These are phyloP conservation scores for Coemansia sp. DNA, from an alignment of 192 early-diverging fungal genomes.

Conservation along the genomic window DNA sequence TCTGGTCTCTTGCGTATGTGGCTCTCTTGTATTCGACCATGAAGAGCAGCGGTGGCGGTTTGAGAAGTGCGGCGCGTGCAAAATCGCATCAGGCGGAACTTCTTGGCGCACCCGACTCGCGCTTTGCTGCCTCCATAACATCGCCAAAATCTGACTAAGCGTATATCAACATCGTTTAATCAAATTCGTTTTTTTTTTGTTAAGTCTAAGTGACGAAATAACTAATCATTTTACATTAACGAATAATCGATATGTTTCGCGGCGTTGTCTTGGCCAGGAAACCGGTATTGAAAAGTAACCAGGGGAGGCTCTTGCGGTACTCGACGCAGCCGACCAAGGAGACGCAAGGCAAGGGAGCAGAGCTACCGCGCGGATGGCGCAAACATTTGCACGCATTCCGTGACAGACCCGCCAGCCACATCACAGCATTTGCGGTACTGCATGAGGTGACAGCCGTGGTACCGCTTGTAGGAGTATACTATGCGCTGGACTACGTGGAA, in stretches of 20 bases:
- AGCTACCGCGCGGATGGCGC: conserved; percentile 16
- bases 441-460: conserved; percentile 88
- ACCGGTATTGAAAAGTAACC: not conserved
- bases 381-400: conserved; percentile 54
- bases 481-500: conserved; percentile 56
- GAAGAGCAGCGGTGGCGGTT: conserved; percentile 9
- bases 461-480: conserved; percentile 76
- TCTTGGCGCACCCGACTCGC: not conserved
- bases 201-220: too few species aligned
- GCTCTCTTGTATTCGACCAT: conserved; percentile 27
- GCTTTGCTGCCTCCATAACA: too few species aligned
- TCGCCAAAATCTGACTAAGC: too few species aligned
- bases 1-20: conserved; percentile 30
- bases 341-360: not conserved
- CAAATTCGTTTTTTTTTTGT: too few species aligned
- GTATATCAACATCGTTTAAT: too few species aligned
- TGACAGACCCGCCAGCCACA: conserved; percentile 66
- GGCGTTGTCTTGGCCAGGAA: not conserved
- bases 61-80: not conserved
- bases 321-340: not conserved
- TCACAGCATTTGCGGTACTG: conserved; percentile 74
- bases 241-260: not conserved
- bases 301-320: not conserved
- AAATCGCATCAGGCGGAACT: conserved; percentile 15
- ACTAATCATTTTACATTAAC: too few species aligned